Evolutionary conservation across 208 protist species (phyloP).

Genomic region (Spongospora subterranea): DNA sequence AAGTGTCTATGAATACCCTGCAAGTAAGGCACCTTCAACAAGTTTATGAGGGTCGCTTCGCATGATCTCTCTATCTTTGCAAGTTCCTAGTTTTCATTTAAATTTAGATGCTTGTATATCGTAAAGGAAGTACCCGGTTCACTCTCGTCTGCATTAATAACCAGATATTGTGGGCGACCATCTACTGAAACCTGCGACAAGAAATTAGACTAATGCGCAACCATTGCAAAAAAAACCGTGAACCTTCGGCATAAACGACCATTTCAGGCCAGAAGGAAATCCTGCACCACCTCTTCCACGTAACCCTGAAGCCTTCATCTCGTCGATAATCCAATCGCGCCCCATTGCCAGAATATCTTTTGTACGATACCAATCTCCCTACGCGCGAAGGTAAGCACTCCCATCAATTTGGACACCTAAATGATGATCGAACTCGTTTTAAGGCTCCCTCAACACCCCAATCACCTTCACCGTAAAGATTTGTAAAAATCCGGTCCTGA

Average conservation of each 20-base stretch:
- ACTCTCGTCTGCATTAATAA: constrained; percentile 98
- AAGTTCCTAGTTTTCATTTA: constrained; percentile 79
- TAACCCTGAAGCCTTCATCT: constrained; percentile 88
- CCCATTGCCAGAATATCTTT: constrained; percentile 94
- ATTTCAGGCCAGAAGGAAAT: constrained; percentile 98
- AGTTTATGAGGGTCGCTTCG: constrained; percentile 98
- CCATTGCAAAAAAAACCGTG: constrained; percentile 60
- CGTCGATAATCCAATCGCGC: constrained; percentile 93
- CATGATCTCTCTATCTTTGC: constrained; percentile 99
- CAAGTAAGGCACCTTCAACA: constrained; percentile 95
- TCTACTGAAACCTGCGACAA: no score
- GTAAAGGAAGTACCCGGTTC: constrained; percentile 96
- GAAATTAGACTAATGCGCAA: no score
- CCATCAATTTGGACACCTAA: constrained; percentile 28
- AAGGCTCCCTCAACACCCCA: constrained; percentile 86
- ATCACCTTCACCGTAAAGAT: constrained; percentile 95
- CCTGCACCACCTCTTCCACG: constrained; percentile 96
- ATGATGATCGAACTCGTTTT: constrained; percentile 76
- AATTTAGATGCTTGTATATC: not conserved
- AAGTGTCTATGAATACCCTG: constrained; percentile 83
- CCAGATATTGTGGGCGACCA: constrained; percentile 92
- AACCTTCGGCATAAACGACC: constrained; percentile 96
- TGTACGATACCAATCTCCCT: constrained; percentile 97
- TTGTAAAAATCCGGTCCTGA: constrained; percentile 97
- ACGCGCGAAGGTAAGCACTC: not conserved